These are phyloP conservation scores for Asterochloris erici DNA, from an alignment of 139 green algal genomes.

Conservation along the genomic window DNA sequence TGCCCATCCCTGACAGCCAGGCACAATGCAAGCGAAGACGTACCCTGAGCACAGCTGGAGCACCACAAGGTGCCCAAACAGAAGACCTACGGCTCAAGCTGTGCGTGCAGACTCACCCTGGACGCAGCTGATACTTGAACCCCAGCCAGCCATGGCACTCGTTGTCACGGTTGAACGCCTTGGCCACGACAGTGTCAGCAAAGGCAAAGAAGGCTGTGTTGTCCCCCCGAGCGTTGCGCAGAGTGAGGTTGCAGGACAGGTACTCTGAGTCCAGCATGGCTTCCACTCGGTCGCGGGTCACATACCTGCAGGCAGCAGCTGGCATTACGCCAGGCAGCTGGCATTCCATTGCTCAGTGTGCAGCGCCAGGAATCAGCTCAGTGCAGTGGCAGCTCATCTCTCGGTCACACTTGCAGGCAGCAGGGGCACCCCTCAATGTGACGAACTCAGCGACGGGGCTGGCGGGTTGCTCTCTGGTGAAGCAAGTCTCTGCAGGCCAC, in stretches of 20 bases:
- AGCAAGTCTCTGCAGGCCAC: too few relatives aligned
- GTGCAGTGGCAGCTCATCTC: not conserved
- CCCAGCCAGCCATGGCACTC: slow-evolving; percentile 60
- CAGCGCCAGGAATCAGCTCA: not conserved
- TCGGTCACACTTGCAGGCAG: not conserved
- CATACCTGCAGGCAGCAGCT: slow-evolving; percentile 30
- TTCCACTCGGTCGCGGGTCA: slow-evolving; percentile 45
- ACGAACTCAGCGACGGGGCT: too few relatives aligned
- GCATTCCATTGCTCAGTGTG: not conserved
- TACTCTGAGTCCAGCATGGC: slow-evolving; percentile 56
- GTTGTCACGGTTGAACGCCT: slow-evolving; percentile 42
- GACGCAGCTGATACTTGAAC: slow-evolving; percentile 42
- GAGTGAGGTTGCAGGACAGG: slow-evolving; percentile 40
- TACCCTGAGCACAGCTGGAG: too few relatives aligned
- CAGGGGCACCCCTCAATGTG: too few relatives aligned
- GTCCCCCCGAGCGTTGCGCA: slow-evolving; percentile 36
- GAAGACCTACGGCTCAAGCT: not conserved
- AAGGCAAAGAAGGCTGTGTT: slow-evolving; percentile 52
- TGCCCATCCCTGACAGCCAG: too few relatives aligned
- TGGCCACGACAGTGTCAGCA: slow-evolving; percentile 48
- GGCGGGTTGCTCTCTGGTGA: too few relatives aligned
- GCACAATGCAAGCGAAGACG: too few relatives aligned
- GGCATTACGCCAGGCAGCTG: not conserved
- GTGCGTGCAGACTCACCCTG: slow-evolving; percentile 22
- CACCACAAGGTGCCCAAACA: too few relatives aligned